These are phyloP conservation scores for Fremontodendron californicum DNA, from an alignment of 345 rosid species.

Conservation along the genomic window DNA sequence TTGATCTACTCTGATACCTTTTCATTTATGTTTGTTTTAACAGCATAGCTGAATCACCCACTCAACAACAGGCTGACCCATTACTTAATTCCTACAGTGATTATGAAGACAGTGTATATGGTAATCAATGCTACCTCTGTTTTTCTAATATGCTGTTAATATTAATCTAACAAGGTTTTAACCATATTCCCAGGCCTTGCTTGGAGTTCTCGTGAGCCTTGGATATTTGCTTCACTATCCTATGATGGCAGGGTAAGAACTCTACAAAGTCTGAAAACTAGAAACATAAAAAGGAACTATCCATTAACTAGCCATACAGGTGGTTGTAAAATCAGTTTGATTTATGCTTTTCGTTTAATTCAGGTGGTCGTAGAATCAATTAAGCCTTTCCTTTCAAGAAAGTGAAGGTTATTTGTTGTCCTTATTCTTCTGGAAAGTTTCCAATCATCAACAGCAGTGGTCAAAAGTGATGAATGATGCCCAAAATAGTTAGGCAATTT, in stretches of 20 bases:
- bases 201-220: constrained; percentile 89
- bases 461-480: background rate
- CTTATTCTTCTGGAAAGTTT: background rate
- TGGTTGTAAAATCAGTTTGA: background rate
- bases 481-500: background rate
- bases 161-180: constrained; percentile 14
- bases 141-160: background rate
- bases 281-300: background rate
- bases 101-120: constrained; percentile 87
- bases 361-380: constrained; percentile 75
- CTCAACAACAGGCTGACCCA: constrained; percentile 32
- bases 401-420: constrained; percentile 20
- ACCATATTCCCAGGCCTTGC: constrained; percentile 59
- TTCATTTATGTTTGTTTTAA: background rate
- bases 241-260: constrained; percentile 88
- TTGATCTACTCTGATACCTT: constrained; percentile 1
- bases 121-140: constrained; percentile 33
- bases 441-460: background rate
- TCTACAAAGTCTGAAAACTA: background rate
- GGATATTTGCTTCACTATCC: constrained; percentile 84
- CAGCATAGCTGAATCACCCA: constrained; percentile 42
- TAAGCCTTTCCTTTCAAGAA: constrained; percentile 49
- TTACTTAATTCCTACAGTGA: constrained; percentile 68
- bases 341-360: constrained; percentile 4
- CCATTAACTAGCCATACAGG: background rate